These are phyloP conservation scores for Solanum chacoense DNA, from an alignment of 305 asterid species.

Conservation along the genomic window DNA sequence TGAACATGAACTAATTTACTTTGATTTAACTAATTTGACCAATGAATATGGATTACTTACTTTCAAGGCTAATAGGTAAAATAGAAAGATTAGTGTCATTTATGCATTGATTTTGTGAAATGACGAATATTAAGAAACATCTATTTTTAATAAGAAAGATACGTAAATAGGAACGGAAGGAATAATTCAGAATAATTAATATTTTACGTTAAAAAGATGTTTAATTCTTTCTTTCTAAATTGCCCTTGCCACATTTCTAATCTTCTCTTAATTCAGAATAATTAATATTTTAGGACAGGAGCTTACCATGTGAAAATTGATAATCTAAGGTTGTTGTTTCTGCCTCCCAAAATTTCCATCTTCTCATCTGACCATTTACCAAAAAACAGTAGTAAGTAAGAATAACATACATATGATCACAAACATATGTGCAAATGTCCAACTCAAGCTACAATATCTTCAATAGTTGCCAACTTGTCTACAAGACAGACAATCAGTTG, in stretches of 20 bases:
- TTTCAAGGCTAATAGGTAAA: not conserved
- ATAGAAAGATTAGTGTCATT: not conserved
- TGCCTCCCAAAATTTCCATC: constrained; percentile 79
- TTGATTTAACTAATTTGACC: not conserved
- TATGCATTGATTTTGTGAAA: not conserved
- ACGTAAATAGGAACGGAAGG: too few species aligned
- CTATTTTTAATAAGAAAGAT: too few species aligned
- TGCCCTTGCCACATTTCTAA: not conserved
- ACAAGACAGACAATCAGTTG: not conserved
- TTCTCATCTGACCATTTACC: constrained; percentile 38
- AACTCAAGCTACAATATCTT: not conserved
- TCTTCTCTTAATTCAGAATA: not conserved
- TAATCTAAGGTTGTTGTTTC: constrained; percentile 70
- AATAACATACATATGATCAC: not conserved
- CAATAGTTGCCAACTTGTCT: not conserved
- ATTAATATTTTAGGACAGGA: not conserved
- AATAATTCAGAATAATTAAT: not conserved
- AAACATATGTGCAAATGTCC: not conserved
- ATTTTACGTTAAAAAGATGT: not conserved
- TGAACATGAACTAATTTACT: not conserved
- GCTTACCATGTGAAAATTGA: constrained; percentile 54
- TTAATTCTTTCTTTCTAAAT: not conserved
- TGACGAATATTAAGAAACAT: too few species aligned
- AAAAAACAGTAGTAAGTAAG: not conserved
- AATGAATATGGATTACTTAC: not conserved